Conservation (phyloP, 345 rosid genomes). For the Gossypium thurberi region DNA sequence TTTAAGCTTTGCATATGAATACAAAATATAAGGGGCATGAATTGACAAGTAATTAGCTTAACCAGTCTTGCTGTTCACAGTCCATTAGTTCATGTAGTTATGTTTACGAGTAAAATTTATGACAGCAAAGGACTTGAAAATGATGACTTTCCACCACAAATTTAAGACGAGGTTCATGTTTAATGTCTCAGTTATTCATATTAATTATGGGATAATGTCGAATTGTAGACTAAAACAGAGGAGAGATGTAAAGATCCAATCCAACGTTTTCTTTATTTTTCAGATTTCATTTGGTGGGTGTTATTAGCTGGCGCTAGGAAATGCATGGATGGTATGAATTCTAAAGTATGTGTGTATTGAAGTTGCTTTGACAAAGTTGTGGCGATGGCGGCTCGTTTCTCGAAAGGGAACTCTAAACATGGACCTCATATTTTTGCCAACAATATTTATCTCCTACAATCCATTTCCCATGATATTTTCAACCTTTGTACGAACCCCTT, state of each 20-base stretch:
- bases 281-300: background rate
- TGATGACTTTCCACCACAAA: background rate
- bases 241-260: background rate
- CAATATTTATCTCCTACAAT: no score
- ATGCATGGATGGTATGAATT: conserved; percentile 11
- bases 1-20: background rate
- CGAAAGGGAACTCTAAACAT: background rate
- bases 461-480: no score
- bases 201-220: background rate
- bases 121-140: background rate
- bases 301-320: background rate
- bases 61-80: background rate
- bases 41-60: background rate
- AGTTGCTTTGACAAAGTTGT: background rate
- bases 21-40: no score
- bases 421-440: conserved; percentile 2
- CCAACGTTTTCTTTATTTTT: no score
- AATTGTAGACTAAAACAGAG: background rate
- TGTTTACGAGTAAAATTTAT: background rate
- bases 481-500: no score
- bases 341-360: background rate
- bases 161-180: background rate
- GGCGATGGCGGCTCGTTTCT: background rate
- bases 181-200: background rate
- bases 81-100: background rate